These are phyloP conservation scores for Colletotrichum theobromicola DNA, from an alignment of 2,329 filamentous ascomycete genomes.

Conservation along the genomic window DNA sequence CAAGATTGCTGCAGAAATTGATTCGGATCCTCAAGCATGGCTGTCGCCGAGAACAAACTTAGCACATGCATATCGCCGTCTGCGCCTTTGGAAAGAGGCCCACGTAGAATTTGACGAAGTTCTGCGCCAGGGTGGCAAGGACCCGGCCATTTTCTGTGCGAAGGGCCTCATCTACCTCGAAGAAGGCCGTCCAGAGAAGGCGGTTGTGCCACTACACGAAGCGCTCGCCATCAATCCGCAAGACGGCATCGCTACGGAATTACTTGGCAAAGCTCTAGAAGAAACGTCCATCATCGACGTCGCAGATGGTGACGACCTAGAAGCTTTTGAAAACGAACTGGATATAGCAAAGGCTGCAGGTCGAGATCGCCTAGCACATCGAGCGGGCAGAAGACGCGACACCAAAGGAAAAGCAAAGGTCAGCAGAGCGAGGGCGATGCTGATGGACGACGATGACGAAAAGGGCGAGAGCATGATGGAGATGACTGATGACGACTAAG, in stretches of 20 bases:
- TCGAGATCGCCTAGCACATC: slow-evolving; percentile 35
- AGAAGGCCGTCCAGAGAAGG: slow-evolving; percentile 74
- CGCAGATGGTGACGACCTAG: slow-evolving; percentile 50
- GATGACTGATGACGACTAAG: slow-evolving; percentile 58
- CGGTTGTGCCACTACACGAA: slow-evolving; percentile 83
- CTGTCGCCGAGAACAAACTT: slow-evolving; percentile 86
- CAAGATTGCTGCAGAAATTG: slow-evolving; percentile 77
- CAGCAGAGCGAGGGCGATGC: slow-evolving; percentile 33
- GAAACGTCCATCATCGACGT: slow-evolving; percentile 58
- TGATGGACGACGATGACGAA: slow-evolving; percentile 39
- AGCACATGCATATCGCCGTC: slow-evolving; percentile 82
- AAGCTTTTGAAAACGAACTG: slow-evolving; percentile 59
- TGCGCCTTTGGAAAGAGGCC: slow-evolving; percentile 72
- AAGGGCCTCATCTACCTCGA: slow-evolving; percentile 88
- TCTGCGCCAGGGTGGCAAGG: slow-evolving; percentile 80
- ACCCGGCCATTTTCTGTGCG: slow-evolving; percentile 78
- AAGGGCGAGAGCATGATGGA: slow-evolving; percentile 58
- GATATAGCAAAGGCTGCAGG: slow-evolving; percentile 51
- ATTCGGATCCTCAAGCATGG: slow-evolving; percentile 83
- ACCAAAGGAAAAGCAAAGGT: slow-evolving; percentile 53
- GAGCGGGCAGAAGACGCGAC: slow-evolving; percentile 30
- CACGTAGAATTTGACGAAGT: slow-evolving; percentile 87
- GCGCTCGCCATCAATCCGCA: slow-evolving; percentile 80
- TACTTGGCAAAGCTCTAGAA: slow-evolving; percentile 74
- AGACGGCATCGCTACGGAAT: slow-evolving; percentile 80